Evolutionary conservation across 805 yeast genomes (phyloP).

Genomic region (Brettanomyces anomalus): DNA sequence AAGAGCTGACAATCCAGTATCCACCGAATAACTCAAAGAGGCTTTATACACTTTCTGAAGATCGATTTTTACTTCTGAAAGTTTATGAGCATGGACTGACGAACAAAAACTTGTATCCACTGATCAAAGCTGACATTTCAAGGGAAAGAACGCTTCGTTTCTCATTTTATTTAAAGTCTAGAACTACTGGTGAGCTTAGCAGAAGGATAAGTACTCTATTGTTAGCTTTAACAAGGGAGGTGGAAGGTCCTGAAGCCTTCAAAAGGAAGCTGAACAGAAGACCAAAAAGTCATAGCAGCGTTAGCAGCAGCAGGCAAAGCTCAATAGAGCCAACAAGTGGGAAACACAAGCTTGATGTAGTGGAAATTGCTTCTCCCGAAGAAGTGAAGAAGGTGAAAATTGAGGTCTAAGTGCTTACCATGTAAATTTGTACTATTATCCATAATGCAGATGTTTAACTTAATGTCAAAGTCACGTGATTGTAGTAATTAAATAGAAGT

Average conservation of each 20-base stretch:
- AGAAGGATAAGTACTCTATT: slow-evolving; percentile 62
- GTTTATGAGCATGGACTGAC: slow-evolving; percentile 60
- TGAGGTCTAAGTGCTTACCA: not conserved
- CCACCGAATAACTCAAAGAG: slow-evolving; percentile 81
- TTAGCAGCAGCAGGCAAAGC: slow-evolving; percentile 5
- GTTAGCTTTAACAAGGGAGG: slow-evolving; percentile 61
- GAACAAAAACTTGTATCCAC: slow-evolving; percentile 50
- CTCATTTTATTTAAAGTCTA: slow-evolving; percentile 65
- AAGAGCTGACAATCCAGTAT: slow-evolving; percentile 55
- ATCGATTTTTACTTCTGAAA: slow-evolving; percentile 51
- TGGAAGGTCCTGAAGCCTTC: slow-evolving; percentile 48
- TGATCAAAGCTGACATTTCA: slow-evolving; percentile 54
- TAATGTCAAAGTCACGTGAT: too few relatives aligned
- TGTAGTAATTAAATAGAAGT: too few relatives aligned
- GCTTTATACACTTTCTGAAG: slow-evolving; percentile 61
- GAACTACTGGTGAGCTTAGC: slow-evolving; percentile 64
- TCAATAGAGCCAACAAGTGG: not conserved
- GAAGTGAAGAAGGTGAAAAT: slow-evolving; percentile 3
- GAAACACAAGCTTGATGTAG: not conserved
- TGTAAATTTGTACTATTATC: too few relatives aligned
- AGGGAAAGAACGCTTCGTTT: slow-evolving; percentile 54
- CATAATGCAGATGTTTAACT: too few relatives aligned
- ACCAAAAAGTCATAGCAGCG: slow-evolving; percentile 8
- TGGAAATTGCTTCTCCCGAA: not conserved
- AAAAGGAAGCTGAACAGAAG: slow-evolving; percentile 34